Percentiles rank a stretch among this genome's conserved stretches.
Conservation (phyloP, 2,329 filamentous ascomycete genomes). For the Sphaerulina musiva region DNA sequence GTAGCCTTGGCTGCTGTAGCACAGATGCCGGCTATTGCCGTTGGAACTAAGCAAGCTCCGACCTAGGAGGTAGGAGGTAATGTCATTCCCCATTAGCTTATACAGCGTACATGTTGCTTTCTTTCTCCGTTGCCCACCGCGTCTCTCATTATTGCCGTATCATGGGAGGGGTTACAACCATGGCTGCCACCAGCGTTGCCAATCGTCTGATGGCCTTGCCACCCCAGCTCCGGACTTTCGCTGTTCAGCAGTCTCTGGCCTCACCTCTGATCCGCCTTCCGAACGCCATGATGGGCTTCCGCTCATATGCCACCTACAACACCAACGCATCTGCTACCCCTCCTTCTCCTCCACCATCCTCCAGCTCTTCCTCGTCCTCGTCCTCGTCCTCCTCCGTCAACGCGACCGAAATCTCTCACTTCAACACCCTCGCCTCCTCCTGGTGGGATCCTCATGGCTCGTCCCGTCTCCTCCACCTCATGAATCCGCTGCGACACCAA, state of each 20-base stretch:
- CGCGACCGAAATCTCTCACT: constrained; percentile 83
- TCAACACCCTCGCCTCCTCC: constrained; percentile 81
- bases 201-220: constrained; percentile 10
- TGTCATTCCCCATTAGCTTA: too few species aligned
- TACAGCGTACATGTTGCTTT: too few species aligned
- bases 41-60: too few species aligned
- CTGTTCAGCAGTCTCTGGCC: constrained; percentile 6
- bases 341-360: too few species aligned
- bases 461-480: constrained; percentile 86
- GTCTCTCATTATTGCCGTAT: too few species aligned
- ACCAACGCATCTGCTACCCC: constrained; percentile 12
- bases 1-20: too few species aligned
- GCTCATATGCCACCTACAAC: constrained; percentile 21
- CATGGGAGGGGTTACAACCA: background rate
- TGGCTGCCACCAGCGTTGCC: constrained; percentile 4
- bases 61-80: too few species aligned
- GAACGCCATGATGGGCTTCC: background rate
- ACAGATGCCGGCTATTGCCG: too few species aligned
- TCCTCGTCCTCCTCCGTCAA: constrained; percentile 61
- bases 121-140: too few species aligned
- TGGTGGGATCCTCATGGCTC: constrained; percentile 98
- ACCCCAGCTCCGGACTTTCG: constrained; percentile 8
- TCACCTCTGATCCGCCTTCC: background rate
- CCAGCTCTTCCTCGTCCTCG: background rate
- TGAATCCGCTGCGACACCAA: constrained; percentile 94